Percentiles rank a stretch among this genome's conserved stretches.
Conservation (phyloP, 2,329 filamentous ascomycete species). For the Aspergillus novoparasiticus region DNA sequence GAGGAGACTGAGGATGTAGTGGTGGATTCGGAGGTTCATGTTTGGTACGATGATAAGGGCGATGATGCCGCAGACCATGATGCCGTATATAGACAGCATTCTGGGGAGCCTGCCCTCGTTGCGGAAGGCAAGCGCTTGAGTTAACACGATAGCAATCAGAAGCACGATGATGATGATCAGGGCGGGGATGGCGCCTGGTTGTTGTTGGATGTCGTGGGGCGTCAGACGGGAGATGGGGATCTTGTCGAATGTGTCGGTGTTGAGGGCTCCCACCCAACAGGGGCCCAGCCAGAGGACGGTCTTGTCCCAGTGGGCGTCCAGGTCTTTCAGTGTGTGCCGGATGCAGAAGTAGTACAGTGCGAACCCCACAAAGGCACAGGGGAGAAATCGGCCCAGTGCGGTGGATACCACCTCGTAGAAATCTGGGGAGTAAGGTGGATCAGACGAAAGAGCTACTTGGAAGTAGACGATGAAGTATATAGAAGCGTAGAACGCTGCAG, state of each 20-base stretch:
- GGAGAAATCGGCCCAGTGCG: conserved; percentile 60
- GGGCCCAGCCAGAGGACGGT: conserved; percentile 63
- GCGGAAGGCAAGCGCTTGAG: conserved; percentile 60
- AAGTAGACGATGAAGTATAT: conserved; percentile 61
- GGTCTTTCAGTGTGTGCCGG: conserved; percentile 49
- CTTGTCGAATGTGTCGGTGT: conserved; percentile 65
- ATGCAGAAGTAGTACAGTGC: conserved; percentile 60
- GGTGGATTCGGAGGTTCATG: conserved; percentile 64
- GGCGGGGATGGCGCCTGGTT: conserved; percentile 61
- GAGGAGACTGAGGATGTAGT: conserved; percentile 63
- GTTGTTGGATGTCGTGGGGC: conserved; percentile 61
- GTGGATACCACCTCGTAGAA: conserved; percentile 59
- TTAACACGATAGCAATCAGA: conserved; percentile 55
- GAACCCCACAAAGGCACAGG: conserved; percentile 60
- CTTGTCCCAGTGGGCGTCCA: conserved; percentile 62
- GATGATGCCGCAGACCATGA: conserved; percentile 48
- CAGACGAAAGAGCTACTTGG: conserved; percentile 62
- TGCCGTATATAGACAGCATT: conserved; percentile 47
- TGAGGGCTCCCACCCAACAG: conserved; percentile 63
- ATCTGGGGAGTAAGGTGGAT: conserved; percentile 58
- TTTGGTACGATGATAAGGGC: conserved; percentile 57
- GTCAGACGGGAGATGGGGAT: conserved; percentile 65
- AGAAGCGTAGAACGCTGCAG: conserved; percentile 58
- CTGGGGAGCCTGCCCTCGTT: conserved; percentile 59
- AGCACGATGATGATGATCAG: conserved; percentile 56